Conservation (phyloP, 2,329 filamentous ascomycete genomes). For the Colletotrichum eleusines region DNA sequence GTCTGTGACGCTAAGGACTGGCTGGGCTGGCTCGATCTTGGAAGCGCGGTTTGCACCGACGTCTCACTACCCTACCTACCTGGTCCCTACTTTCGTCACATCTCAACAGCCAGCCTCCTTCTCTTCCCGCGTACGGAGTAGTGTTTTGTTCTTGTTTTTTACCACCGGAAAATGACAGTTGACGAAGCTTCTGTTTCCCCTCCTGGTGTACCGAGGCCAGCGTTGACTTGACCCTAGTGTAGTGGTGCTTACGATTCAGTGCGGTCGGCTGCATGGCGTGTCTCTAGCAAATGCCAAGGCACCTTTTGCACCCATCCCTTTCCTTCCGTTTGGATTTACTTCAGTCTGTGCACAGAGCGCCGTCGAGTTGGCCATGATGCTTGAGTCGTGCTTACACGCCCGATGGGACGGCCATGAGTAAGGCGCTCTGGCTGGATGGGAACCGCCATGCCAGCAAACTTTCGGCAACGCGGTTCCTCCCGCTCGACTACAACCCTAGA, state of each 20-base stretch:
- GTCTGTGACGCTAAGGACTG: conserved; percentile 20
- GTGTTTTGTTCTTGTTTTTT: background rate
- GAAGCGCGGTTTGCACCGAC: conserved; percentile 13
- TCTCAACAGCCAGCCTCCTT: conserved; percentile 31
- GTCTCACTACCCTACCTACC: conserved; percentile 9
- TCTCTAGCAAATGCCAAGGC: conserved; percentile 24
- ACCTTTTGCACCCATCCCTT: conserved; percentile 34
- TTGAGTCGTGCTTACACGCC: background rate
- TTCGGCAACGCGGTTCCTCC: conserved; percentile 34
- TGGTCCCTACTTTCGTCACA: conserved; percentile 22
- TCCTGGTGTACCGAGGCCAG: conserved; percentile 1
- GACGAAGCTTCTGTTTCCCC: conserved; percentile 20
- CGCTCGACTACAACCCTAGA: background rate
- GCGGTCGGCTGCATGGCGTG: conserved; percentile 24
- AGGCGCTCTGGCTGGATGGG: background rate
- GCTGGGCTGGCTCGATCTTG: conserved; percentile 29
- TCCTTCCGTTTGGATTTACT: conserved; percentile 29
- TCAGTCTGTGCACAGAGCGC: conserved; percentile 31
- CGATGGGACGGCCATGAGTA: no score
- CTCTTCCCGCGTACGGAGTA: background rate
- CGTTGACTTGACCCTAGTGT: background rate
- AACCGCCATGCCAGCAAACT: conserved; percentile 23
- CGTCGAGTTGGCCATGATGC: conserved; percentile 11
- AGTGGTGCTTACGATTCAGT: background rate
- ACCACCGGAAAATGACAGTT: conserved; percentile 32